Percentiles rank a stretch among this genome's conserved stretches.
Conservation (phyloP, 371 early-diverging fungal genomes). For the Mortierella sp. region DNA sequence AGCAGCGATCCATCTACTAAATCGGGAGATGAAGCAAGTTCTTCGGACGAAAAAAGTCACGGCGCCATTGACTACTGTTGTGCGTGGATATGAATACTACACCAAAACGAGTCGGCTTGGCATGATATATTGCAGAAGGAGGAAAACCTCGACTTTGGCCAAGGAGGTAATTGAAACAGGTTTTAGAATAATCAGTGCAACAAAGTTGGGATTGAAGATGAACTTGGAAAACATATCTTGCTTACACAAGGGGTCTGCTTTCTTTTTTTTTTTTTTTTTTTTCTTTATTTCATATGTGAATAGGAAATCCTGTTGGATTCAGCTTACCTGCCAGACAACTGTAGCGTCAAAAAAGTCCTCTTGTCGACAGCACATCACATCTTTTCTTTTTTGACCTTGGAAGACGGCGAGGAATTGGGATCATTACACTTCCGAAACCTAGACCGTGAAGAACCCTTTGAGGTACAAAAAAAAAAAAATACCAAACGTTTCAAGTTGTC, state of each 20-base stretch:
- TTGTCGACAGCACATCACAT: conserved; percentile 70
- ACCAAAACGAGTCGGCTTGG: conserved; percentile 69
- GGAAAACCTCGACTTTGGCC: conserved; percentile 54
- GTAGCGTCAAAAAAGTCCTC: conserved; percentile 70
- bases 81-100: conserved; percentile 74
- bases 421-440: conserved; percentile 71
- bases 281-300: background rate
- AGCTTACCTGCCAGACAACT: conserved; percentile 64
- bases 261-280: background rate
- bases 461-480: conserved; percentile 41
- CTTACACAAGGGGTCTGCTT: background rate
- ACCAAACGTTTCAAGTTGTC: background rate
- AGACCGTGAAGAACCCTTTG: conserved; percentile 50
- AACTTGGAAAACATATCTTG: background rate
- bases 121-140: conserved; percentile 69
- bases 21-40: conserved; percentile 69
- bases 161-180: conserved; percentile 57
- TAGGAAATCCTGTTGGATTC: conserved; percentile 71
- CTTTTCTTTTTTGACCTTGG: conserved; percentile 72
- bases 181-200: background rate
- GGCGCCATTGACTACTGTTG: conserved; percentile 66
- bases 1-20: conserved; percentile 50
- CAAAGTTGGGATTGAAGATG: too few species aligned
- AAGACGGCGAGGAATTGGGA: conserved; percentile 77
- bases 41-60: conserved; percentile 60